Base-by-base conservation (phyloP, 73 alveolate genomes). In the Paramecium pentaurelia region DNA sequence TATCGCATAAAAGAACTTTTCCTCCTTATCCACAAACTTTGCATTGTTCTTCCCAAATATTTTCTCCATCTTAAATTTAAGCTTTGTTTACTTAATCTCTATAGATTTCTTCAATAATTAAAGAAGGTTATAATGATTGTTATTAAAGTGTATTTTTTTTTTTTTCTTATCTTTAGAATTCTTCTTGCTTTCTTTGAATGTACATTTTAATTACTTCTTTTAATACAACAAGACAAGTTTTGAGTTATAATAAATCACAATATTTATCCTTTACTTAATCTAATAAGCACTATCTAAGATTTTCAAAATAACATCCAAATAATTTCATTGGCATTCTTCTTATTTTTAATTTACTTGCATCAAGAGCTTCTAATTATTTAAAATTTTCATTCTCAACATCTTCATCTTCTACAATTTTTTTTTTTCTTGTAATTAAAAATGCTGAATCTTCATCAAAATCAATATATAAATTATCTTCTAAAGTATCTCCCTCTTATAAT, bases 1-100 rank as follows among this genome's bases (percentile, higher is more conserved):
- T 64, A 87, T 87, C 93, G 22, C 93, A 87, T 59, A 59, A 64
- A n/a, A 87, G 30, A 6, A 87, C 93, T 68, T 87, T 77, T 36
- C 93, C 93, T 27, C 86, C 88, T 37, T 18, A 27, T 38, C 80
- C 80, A 64, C 93, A 87, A 10, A 87, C 88, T 25, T 87, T 87
- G 8, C 93, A 87, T 25, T 36, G 6, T 60, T 87, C 93, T 30
- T 87, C 93, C 93, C 93, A 87, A 10, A 7, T 16, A 38, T 75
- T 37, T 7, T 37, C 88, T 22, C 38, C 88, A 36, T 75, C 88
- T 12, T 6, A 34, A 22, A 2, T 11, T 25, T 68, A 54, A 16
- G 20, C 6, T 54, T 54, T 54, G 0, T 54, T 7, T 54, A 54
- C 70, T 54, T 54, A 54, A 18, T 54, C 70, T 18, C 32, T 54